phyloP scores from a whole-genome alignment of 2,329 filamentous ascomycete species.

The Allantophomopsis lycopodina region DNA sequence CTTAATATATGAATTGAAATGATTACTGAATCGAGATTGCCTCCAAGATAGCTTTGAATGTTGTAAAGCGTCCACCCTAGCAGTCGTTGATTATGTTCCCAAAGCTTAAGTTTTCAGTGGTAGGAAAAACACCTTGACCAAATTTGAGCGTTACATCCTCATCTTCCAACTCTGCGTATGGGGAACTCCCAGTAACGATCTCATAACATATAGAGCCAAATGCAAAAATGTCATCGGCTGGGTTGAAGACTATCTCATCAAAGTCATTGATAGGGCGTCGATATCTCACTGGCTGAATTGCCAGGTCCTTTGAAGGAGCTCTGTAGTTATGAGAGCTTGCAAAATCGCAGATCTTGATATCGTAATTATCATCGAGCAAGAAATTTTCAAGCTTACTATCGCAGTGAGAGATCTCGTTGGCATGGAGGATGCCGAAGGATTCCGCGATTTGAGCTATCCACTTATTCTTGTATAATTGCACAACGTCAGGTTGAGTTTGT shows the following conservation, averaged over 20 bases:
- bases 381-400: not conserved
- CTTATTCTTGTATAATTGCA: not conserved
- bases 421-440: not conserved
- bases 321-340: slow-evolving; percentile 1
- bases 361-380: not conserved
- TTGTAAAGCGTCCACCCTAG: not conserved
- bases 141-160: not conserved
- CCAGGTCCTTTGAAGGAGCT: slow-evolving; percentile 1
- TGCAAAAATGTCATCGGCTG: not conserved
- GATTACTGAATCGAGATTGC: not conserved
- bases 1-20: too few relatives aligned
- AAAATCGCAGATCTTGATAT: not conserved
- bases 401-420: not conserved
- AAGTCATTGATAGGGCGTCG: slow-evolving; percentile 1
- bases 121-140: not conserved
- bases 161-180: slow-evolving; percentile 1
- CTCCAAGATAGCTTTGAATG: not conserved
- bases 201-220: slow-evolving; percentile 1
- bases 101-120: slow-evolving; percentile 1
- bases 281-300: slow-evolving; percentile 1
- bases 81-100: not conserved
- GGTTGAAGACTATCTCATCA: not conserved
- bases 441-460: not conserved
- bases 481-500: not conserved
- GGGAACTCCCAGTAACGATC: not conserved